Evolutionary conservation across 2,329 filamentous ascomycete species (phyloP).

Genomic region (Neonectria magnoliae): DNA sequence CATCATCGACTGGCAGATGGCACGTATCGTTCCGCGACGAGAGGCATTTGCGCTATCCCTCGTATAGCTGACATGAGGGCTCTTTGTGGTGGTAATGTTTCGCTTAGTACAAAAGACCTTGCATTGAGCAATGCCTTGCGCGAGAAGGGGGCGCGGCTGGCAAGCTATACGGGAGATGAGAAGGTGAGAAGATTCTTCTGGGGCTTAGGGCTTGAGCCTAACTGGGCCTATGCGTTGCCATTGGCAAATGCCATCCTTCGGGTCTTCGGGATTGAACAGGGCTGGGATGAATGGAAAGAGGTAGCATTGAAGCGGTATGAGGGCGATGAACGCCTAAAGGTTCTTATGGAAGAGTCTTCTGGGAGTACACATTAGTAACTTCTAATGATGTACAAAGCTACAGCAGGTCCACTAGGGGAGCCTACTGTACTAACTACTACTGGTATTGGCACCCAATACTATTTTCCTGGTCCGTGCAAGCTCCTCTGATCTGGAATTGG

Average conservation of each 20-base stretch:
- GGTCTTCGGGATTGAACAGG: slow-evolving; percentile 24
- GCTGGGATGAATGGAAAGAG: slow-evolving; percentile 26
- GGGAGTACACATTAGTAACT: too few relatives aligned
- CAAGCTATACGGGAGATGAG: slow-evolving; percentile 29
- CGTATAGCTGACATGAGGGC: background rate
- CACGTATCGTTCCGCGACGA: too few relatives aligned
- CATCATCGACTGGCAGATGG: slow-evolving; percentile 18
- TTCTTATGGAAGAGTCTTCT: too few relatives aligned
- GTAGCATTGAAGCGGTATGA: slow-evolving; percentile 25
- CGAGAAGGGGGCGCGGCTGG: background rate
- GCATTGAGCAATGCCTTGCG: background rate
- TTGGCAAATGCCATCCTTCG: slow-evolving; percentile 33
- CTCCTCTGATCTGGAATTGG: too few relatives aligned
- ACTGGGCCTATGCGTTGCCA: slow-evolving; percentile 29
- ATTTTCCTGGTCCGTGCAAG: too few relatives aligned
- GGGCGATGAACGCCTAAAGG: background rate
- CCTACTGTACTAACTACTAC: too few relatives aligned
- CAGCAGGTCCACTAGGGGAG: too few relatives aligned
- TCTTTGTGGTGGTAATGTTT: background rate
- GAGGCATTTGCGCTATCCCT: background rate
- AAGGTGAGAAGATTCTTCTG: slow-evolving; percentile 36
- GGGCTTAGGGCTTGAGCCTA: slow-evolving; percentile 30
- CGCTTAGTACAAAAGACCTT: background rate
- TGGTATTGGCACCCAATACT: too few relatives aligned
- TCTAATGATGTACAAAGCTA: too few relatives aligned